These are phyloP conservation scores for Solanum gracilifrons DNA, from an alignment of 257 asterid species.

Conservation along the genomic window DNA sequence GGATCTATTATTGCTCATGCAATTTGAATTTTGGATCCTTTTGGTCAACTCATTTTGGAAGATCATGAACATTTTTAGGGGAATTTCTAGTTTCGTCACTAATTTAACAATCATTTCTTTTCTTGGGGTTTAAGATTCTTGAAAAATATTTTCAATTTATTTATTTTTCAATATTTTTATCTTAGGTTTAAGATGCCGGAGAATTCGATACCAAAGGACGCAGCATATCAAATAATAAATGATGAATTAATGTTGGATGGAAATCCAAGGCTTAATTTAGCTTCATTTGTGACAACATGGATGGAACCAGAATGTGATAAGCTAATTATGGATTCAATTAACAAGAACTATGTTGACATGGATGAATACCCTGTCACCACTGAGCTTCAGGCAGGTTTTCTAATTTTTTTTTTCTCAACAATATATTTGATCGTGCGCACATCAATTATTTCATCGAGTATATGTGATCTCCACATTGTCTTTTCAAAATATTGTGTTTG, in stretches of 20 bases:
- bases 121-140: not conserved
- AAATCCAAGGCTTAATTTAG: constrained; percentile 17
- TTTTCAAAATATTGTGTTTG: not conserved
- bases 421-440: not conserved
- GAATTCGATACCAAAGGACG: constrained; percentile 17
- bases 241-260: constrained; percentile 22
- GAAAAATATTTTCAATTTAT: not conserved
- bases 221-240: constrained; percentile 19
- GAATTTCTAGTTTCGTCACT: not conserved
- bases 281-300: constrained; percentile 21
- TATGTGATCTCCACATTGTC: not conserved
- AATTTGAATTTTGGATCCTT: not conserved
- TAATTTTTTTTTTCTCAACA: not conserved
- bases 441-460: not conserved
- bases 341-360: constrained; percentile 21
- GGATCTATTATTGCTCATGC: not conserved
- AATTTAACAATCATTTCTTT: not conserved
- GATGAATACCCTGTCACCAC: constrained; percentile 23
- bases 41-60: not conserved
- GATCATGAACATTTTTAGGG: not conserved
- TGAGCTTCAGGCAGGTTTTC: constrained; percentile 9
- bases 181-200: constrained; percentile 12
- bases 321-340: constrained; percentile 15
- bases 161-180: not conserved
- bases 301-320: constrained; percentile 27